Evolutionary conservation across 495 filamentous ascomycete species (phyloP), one percentile per base, ranked within the genome.

Genomic region (Aspergillus asperescens): DNA sequence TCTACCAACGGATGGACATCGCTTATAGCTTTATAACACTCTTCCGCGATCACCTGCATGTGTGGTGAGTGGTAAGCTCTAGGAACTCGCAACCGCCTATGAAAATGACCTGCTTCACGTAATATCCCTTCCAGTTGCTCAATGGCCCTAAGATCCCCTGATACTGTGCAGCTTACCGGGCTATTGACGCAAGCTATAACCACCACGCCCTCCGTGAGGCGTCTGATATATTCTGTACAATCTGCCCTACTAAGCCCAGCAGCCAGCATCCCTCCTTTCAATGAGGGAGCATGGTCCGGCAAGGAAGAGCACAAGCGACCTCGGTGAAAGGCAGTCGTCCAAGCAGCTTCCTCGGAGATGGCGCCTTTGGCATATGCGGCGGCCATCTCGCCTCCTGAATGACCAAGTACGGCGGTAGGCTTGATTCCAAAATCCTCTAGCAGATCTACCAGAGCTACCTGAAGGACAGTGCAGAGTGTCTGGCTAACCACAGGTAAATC

Each of bases 221-320:
- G 23, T 13, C 18, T 40, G 38, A n/a, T n/a, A n/a, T n/a, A n/a
- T n/a, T n/a, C n/a, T n/a, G n/a, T n/a, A n/a, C n/a, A n/a, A n/a
- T n/a, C n/a, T n/a, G n/a, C n/a, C n/a, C n/a, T n/a, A n/a, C n/a
- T n/a, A 1, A 24, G 18, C 1, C 68, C 69, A 10, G 73, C 60
- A 6, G 64, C 68, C 5, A 58, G 64, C 74, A 71, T 74, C 3
- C 53, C 54, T 7, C 61, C 59, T n/a, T 4, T n/a, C n/a, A n/a
- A n/a, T n/a, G n/a, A n/a, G n/a, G n/a, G n/a, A n/a, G n/a, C n/a
- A n/a, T n/a, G n/a, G n/a, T n/a, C n/a, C n/a, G n/a, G n/a, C n/a
- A n/a, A n/a, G n/a, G n/a, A n/a, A n/a, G n/a, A n/a, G n/a, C n/a
- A n/a, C n/a, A n/a, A n/a, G n/a, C n/a, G n/a, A n/a, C n/a, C n/a